phyloP scores from a whole-genome alignment of 257 asterid genomes.

The Gentiana macrophylla region DNA sequence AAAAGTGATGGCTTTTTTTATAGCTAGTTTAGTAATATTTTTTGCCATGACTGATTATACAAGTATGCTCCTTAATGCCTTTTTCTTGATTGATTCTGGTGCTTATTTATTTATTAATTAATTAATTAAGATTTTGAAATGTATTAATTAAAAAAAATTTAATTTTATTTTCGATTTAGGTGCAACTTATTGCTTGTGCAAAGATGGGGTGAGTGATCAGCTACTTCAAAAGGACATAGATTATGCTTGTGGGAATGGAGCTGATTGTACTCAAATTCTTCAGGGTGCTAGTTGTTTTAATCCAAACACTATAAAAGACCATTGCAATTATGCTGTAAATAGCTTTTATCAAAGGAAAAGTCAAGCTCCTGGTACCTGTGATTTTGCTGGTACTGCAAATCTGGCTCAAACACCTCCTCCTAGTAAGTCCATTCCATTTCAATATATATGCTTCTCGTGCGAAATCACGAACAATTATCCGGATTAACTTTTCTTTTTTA shows the following conservation, averaged over 20 bases:
- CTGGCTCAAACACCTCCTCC: conserved; percentile 24
- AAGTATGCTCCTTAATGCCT: conserved; percentile 10
- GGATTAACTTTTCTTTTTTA: neutral
- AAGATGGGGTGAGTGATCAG: conserved; percentile 27
- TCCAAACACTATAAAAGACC: conserved; percentile 74
- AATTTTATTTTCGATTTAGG: conserved; percentile 15
- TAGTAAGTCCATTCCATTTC: conserved; percentile 23
- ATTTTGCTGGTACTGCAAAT: conserved; percentile 50
- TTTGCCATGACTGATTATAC: conserved; percentile 40
- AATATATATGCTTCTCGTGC: neutral
- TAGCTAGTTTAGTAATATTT: conserved; percentile 34
- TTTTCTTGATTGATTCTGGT: neutral
- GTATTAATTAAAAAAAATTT: neutral
- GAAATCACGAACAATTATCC: neutral
- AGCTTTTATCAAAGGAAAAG: conserved; percentile 66
- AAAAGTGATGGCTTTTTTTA: conserved; percentile 43
- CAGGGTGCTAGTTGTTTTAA: conserved; percentile 57
- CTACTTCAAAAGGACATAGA: conserved; percentile 64
- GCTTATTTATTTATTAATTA: conserved; percentile 9
- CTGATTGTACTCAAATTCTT: conserved; percentile 56
- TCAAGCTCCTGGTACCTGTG: conserved; percentile 47
- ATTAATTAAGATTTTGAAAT: conserved; percentile 2
- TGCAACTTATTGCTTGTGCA: conserved; percentile 61
- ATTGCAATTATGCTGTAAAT: conserved; percentile 82
- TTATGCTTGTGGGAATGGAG: conserved; percentile 82